A percentile compares a stretch with the other conserved stretches of the same genome.
Evolutionary conservation across 2,329 filamentous ascomycete species (phyloP).

Genomic region (Aspergillus pseudotamarii): DNA sequence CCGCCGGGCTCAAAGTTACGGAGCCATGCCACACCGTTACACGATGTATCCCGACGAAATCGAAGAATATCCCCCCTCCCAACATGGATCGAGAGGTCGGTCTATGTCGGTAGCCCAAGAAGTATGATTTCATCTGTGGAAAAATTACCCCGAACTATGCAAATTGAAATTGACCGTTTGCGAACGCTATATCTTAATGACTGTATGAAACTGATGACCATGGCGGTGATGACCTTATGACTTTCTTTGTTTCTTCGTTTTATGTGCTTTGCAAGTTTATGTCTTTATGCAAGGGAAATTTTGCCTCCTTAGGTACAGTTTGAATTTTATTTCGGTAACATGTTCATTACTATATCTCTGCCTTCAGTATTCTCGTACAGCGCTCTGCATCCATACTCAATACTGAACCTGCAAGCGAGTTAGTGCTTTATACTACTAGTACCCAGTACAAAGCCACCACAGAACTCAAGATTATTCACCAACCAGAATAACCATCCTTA

Average conservation of each 20-base stretch:
- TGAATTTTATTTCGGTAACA: background rate
- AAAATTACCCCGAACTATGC: background rate
- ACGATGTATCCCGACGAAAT: conserved; percentile 35
- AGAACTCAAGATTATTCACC: background rate
- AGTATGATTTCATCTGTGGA: conserved; percentile 3
- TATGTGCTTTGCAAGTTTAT: background rate
- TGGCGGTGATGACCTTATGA: background rate
- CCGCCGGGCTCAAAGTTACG: conserved; percentile 35
- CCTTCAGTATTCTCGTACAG: background rate
- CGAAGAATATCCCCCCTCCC: conserved; percentile 24
- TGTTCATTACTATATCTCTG: background rate
- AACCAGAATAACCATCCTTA: background rate
- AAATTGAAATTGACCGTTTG: background rate
- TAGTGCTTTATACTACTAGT: background rate
- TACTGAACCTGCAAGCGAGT: background rate
- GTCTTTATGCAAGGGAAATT: background rate
- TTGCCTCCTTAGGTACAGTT: background rate
- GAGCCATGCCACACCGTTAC: conserved; percentile 14
- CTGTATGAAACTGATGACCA: background rate
- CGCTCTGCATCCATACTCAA: background rate
- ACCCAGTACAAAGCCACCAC: background rate
- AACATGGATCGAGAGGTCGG: conserved; percentile 11
- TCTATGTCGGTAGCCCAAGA: conserved; percentile 16
- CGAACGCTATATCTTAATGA: background rate
- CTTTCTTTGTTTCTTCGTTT: background rate